Evolutionary conservation across 2,329 filamentous ascomycete species (phyloP), one percentile per base, ranked within the genome.

Genomic region (Penicillium nordicum): DNA sequence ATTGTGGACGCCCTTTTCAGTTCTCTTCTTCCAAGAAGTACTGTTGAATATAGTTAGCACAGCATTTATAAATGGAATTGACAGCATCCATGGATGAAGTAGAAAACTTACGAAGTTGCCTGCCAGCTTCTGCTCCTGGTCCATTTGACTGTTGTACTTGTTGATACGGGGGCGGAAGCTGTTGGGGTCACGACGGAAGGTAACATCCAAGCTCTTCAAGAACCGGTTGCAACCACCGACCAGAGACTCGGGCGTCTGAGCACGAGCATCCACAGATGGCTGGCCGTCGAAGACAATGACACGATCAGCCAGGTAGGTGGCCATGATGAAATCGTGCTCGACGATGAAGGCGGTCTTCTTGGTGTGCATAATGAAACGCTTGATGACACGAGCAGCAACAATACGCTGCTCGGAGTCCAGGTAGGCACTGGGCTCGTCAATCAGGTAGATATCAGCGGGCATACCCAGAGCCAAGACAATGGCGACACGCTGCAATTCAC

Each of bases 291-390:
- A 99, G 71, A 99, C 94, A 71, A 99, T 99, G 75, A 99, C 94
- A 65, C 94, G 90, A 72, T 99, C 95, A 44, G 94, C 86, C 45
- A 88, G 82, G 71, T 88, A 88, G 42, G 86, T 88, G 40, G 86
- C 85, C 92, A 97, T 97, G 80, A 97, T 96, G 81, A 99, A 97
- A 84, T 99, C 94, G 88, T 99, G 94, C 86, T 99, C 94, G 74
- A 99, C 93, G 66, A 99, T 87, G 76, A 99, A 99, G 49, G 94
- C 94, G 0, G 94, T 99, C 86, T 97, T 97, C 87, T 97, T 97
- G 69, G 92, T 88, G 82, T 99, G 93, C 94, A 99, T 99, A 78
- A 99, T 99, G 84, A 96, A 99, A 65, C 94, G 89, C 84, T 99
- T 99, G 81, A 99, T 99, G 73, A 99, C 95, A 72, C 92, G 89